Base-by-base conservation (phyloP, 1,139 yeast species). In the Scheffersomyces insectosa region DNA sequence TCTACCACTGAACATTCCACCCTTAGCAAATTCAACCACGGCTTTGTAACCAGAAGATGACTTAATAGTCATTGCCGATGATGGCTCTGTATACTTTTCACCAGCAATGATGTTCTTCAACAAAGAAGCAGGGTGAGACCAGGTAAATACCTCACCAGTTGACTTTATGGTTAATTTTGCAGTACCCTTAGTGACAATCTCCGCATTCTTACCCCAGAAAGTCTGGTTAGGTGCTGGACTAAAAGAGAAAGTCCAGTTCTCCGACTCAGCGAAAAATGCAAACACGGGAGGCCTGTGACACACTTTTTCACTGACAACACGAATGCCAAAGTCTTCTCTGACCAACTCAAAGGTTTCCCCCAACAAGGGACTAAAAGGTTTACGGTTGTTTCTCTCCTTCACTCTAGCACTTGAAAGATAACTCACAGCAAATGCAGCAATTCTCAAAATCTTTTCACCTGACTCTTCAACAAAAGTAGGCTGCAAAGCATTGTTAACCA, bases 171-270 rank as follows among this genome's bases (percentile, higher is more conserved):
- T 72, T 40, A 90, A 70, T 39, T 76, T 76, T 5, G 85, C 70
- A 11, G 68, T 68, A 33, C 99, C 99, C 41, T 79, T 81, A 49
- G 89, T 88, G 39, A 79, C 78, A 45, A 93, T 72, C 62, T 93
- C 98, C 11, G 89, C 82, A 35, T 90, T 85, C 65, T 93, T 93
- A 41, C 98, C 98, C 96, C 97, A 93, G 56, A 88, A 89, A 62
- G 89, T 90, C 56, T 91, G 97, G 28, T 81, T 78, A 0, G 99
- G 98, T 28, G 83, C 75, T 2, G 95, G 82, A 10, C 87, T 77
- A 60, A 83, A 88, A 37, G 78, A 76, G 40, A 89, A 70, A n/a
- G 80, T 79, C 98, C 99, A 93, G 28, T 75, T 66, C 9, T 68
- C 65, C 15, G 88, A 74, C 48, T 91, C 97, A 5, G 82, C 89